Evolutionary conservation across 177 flowering plant genomes (phyloP).

Genomic region (Vitis hybrid): DNA sequence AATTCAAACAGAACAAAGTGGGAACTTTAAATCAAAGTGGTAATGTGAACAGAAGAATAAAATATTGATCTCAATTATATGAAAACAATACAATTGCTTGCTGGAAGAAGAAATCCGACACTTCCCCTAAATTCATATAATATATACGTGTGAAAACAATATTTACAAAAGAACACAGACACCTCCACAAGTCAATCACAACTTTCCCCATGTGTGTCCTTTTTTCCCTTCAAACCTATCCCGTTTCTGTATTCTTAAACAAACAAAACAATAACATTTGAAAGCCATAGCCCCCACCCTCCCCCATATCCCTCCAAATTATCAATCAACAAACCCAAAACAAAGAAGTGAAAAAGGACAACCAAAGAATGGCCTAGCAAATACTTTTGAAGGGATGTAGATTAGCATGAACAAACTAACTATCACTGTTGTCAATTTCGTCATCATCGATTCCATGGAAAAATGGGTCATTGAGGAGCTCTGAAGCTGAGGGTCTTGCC

Average conservation of each 20-base stretch:
- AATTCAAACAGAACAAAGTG: too few species aligned
- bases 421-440: conserved; percentile 19
- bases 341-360: not conserved
- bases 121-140: not conserved
- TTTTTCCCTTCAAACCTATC: not conserved
- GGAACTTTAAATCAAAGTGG: too few species aligned
- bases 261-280: not conserved
- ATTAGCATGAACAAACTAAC: not conserved
- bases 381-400: not conserved
- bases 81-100: too few species aligned
- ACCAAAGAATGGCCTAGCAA: not conserved
- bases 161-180: not conserved
- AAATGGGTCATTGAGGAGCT: conserved; percentile 66
- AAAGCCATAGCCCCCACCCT: not conserved
- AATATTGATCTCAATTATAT: too few species aligned
- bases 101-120: too few species aligned
- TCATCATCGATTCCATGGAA: conserved; percentile 50
- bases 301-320: not conserved
- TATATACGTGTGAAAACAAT: not conserved
- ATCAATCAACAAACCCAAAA: not conserved
- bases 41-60: too few species aligned
- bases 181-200: not conserved
- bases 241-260: not conserved
- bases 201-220: not conserved
- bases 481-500: conserved; percentile 64